Percentiles rank a stretch among this genome's conserved stretches.
These are phyloP conservation scores for Claviceps sp. DNA, from an alignment of 2,329 filamentous ascomycete genomes.

Conservation along the genomic window DNA sequence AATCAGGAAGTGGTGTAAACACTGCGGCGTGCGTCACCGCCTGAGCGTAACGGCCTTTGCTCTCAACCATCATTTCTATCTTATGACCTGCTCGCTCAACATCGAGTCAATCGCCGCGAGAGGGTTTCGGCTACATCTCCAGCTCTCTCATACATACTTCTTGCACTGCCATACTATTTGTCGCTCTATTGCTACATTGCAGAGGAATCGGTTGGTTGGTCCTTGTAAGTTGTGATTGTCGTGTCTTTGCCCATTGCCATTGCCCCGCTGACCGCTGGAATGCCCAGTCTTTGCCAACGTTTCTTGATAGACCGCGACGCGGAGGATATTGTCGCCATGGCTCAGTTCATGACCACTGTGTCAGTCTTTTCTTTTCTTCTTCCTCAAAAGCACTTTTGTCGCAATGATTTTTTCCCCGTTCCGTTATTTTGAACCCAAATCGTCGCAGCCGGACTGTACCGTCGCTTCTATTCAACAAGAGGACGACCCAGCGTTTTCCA, in stretches of 20 bases:
- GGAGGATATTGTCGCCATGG: conserved; percentile 17
- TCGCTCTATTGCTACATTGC: not conserved
- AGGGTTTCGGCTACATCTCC: not conserved
- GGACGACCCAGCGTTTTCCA: conserved; percentile 11
- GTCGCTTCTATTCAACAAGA: conserved; percentile 18
- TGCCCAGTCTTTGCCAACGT: conserved; percentile 13
- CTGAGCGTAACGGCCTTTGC: not conserved
- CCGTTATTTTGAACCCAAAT: conserved; percentile 20
- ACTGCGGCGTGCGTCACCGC: conserved; percentile 3
- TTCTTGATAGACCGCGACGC: conserved; percentile 5
- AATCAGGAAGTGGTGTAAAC: conserved; percentile 8
- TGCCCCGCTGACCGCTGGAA: conserved; percentile 30
- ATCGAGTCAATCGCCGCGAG: not conserved
- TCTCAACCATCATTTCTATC: conserved; percentile 1
- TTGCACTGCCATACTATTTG: no score
- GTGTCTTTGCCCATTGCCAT: conserved; percentile 12
- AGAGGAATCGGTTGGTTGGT: not conserved
- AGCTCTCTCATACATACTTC: not conserved
- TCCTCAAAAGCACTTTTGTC: conserved; percentile 6
- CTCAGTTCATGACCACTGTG: conserved; percentile 30
- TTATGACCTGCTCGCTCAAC: not conserved
- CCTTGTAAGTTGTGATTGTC: not conserved
- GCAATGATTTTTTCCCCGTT: conserved; percentile 12
- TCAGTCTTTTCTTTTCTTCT: conserved; percentile 16
- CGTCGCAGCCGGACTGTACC: conserved; percentile 14